Conservation (phyloP, 73 alveolate species). For the Paramecium primaurelia region DNA sequence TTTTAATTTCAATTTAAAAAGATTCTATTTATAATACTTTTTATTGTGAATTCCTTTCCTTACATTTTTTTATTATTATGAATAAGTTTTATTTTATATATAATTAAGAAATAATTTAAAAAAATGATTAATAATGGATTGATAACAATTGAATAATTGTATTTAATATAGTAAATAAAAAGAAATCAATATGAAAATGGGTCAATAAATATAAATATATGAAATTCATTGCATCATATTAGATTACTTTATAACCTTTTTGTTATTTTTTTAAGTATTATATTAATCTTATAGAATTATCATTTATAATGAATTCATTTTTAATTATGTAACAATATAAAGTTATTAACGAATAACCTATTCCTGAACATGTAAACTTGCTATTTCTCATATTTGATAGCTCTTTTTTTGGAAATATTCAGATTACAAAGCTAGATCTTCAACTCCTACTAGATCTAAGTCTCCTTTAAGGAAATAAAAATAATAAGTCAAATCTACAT, state of each 20-base stretch:
- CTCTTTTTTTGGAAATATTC: background rate
- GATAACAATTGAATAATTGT: background rate
- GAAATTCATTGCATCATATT: background rate
- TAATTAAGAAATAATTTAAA: background rate
- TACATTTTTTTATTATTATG: too few relatives aligned
- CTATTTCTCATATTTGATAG: background rate
- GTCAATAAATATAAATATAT: too few relatives aligned
- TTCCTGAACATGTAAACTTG: background rate
- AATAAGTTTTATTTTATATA: too few relatives aligned
- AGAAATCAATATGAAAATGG: background rate
- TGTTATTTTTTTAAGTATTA: background rate
- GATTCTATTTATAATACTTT: too few relatives aligned
- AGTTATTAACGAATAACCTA: slow-evolving; percentile 7
- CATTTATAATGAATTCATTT: background rate
- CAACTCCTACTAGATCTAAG: background rate
- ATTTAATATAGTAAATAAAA: too few relatives aligned
- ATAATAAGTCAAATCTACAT: background rate
- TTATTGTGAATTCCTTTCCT: background rate
- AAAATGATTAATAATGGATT: too few relatives aligned
- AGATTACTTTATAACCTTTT: background rate
- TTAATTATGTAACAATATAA: background rate
- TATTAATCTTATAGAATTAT: background rate
- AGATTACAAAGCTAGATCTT: background rate
- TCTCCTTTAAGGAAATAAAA: background rate
- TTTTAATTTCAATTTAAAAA: too few relatives aligned